Base-by-base conservation (phyloP, 805 yeast species). In the Starmerella sp. region DNA sequence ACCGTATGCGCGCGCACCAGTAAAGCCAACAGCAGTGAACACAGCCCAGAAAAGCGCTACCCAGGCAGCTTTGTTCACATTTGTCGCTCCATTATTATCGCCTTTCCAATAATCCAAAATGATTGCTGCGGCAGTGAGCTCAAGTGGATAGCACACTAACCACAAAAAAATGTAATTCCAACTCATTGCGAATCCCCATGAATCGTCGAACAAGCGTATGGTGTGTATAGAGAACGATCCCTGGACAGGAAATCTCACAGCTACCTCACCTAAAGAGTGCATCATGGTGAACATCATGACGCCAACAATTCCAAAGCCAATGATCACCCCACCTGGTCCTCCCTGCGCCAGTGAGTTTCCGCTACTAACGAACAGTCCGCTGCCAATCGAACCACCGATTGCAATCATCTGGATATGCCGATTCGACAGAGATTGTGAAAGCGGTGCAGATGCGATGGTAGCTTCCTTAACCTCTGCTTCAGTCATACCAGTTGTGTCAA, bases 371-470 rank as follows among this genome's bases (percentile, higher is more conserved):
- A 77, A 79, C 35, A 80, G 67, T 58, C 83, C 83, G 32, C 90
- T 83, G 62, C 95, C 95, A 56, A 85, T 81, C 53, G 90, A 83
- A 51, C 90, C 87, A 55, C 89, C 89, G 54, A 85, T 73, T 34
- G 91, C 86, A 64, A 86, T 82, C 79, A 84, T 79, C 60, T 68
- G 69, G 45, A 71, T 44, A 60, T 55, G 51, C 8, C 41, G 29
- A 13, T 37, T 48, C 64, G 67, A 50, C 57, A 59, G 45, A 7
- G 60, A 45, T 52, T 58, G 77, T 64, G 53, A 75, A 71, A 63
- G 37, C 22, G 65, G 63, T 28, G 63, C 45, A 36, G 57, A 34
- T 39, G 60, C 52, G 29, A 55, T 8, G 35, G 48, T 5, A 44
- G 62, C 53, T 52, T 62, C 47, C 8, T 54, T 49, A 6, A 57